These are phyloP conservation scores for Syzygium aqueum DNA, from an alignment of 345 rosid species.

Conservation along the genomic window DNA sequence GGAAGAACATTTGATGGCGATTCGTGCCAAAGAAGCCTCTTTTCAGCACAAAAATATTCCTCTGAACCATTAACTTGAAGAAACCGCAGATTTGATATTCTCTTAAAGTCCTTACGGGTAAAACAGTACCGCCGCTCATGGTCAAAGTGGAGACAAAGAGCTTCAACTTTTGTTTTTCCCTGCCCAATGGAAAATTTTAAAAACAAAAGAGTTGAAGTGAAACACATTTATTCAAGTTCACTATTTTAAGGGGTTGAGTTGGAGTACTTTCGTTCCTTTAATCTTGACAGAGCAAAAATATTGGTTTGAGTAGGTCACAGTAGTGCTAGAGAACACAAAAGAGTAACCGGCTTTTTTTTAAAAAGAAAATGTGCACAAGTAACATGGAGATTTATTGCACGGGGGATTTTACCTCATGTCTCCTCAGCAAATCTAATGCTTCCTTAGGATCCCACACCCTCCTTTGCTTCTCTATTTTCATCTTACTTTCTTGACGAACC, in stretches of 20 bases:
- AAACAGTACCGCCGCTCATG: accelerated
- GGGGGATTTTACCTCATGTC: accelerated
- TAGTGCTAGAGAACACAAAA: not conserved
- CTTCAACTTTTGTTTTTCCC: accelerated
- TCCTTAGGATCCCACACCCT: not conserved
- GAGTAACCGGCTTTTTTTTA: accelerated
- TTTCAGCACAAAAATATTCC: accelerated
- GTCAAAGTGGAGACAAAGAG: accelerated
- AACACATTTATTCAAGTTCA: accelerated
- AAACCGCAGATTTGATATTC: not conserved
- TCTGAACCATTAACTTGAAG: accelerated
- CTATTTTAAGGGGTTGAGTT: accelerated
- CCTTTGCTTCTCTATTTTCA: accelerated
- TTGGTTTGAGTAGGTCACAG: accelerated
- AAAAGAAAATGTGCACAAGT: not conserved
- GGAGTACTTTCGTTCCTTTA: accelerated
- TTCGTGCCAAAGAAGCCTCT: accelerated
- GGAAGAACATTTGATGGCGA: accelerated
- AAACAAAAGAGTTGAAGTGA: accelerated
- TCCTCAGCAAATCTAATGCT: accelerated
- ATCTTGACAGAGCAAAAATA: not conserved
- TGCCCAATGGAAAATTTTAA: not conserved
- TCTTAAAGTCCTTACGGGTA: not conserved
- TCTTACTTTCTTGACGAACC: accelerated
- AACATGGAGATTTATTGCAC: accelerated